Evolutionary conservation across 1,139 yeast genomes (phyloP).

Genomic region (Nadsonia commutata): DNA sequence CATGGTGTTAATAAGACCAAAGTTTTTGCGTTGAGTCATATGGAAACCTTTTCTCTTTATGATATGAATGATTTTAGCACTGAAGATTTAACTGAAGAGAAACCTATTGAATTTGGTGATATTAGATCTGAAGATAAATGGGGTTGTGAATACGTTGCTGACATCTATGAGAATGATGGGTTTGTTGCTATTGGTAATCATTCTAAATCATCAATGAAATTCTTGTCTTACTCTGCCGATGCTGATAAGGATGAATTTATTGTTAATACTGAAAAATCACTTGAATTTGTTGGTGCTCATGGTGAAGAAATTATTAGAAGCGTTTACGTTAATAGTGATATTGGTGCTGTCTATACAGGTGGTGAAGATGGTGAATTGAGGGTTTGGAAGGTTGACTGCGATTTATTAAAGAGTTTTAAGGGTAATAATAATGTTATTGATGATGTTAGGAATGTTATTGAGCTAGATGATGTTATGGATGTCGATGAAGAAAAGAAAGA

Average conservation of each 20-base stretch:
- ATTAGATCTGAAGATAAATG: constrained; percentile 39
- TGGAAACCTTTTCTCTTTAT: constrained; percentile 79
- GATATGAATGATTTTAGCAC: constrained; percentile 35
- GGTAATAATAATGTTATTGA: background rate
- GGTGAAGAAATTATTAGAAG: constrained; percentile 85
- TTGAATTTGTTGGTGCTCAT: constrained; percentile 48
- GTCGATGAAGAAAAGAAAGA: background rate
- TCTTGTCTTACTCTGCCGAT: constrained; percentile 31
- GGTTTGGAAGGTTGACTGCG: constrained; percentile 38
- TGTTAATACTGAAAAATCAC: constrained; percentile 22
- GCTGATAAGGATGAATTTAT: constrained; percentile 28
- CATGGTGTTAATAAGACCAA: constrained; percentile 29
- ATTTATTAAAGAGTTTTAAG: background rate
- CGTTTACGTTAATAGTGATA: constrained; percentile 29
- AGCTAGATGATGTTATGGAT: background rate
- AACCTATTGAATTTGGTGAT: constrained; percentile 62
- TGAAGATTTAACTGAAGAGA: constrained; percentile 37
- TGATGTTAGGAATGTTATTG: background rate
- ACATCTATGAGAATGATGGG: constrained; percentile 23
- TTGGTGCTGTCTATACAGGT: constrained; percentile 41
- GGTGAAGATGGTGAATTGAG: constrained; percentile 79
- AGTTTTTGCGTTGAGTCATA: constrained; percentile 68
- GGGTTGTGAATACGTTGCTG: constrained; percentile 81
- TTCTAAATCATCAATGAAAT: background rate
- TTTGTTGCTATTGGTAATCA: constrained; percentile 27